Evolutionary conservation across 2,329 filamentous ascomycete genomes (phyloP).

Genomic region (Sarocladiaceae sp.): DNA sequence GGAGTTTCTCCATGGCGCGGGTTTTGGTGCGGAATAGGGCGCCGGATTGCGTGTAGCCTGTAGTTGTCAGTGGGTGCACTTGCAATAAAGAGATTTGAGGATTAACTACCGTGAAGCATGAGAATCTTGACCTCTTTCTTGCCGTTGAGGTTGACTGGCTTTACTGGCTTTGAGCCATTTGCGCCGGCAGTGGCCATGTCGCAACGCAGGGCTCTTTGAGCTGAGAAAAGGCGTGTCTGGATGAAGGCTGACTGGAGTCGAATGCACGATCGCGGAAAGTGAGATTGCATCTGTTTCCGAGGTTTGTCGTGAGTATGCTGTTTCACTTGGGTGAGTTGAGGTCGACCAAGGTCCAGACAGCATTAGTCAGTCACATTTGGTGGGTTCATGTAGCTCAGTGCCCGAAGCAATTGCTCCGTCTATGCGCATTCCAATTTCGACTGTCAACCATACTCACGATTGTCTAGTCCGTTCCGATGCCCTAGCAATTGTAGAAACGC

Average conservation of each 20-base stretch:
- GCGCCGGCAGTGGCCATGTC: conserved; percentile 19
- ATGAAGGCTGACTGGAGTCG: not conserved
- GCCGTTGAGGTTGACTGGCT: conserved; percentile 6
- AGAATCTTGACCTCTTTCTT: conserved; percentile 62
- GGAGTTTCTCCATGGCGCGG: conserved; percentile 76
- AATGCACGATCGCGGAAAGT: not conserved
- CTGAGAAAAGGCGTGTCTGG: not conserved
- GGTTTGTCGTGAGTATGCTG: not conserved
- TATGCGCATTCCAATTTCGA: too few relatives aligned
- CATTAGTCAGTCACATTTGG: not conserved
- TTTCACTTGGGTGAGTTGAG: not conserved
- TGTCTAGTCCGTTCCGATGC: too few relatives aligned
- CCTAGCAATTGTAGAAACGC: too few relatives aligned
- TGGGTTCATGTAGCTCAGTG: not conserved
- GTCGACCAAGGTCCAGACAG: not conserved
- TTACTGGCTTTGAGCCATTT: conserved; percentile 7
- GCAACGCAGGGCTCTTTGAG: not conserved
- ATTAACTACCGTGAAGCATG: conserved; percentile 65
- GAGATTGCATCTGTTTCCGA: not conserved
- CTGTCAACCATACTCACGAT: too few relatives aligned
- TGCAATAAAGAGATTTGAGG: not conserved
- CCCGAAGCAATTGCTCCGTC: not conserved
- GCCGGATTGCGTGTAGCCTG: conserved; percentile 88
- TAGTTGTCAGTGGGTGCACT: conserved; percentile 10
- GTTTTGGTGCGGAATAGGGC: conserved; percentile 83